phyloP scores from a whole-genome alignment of 352 stramenopile genomes.

The Phytophthora kernoviae region DNA sequence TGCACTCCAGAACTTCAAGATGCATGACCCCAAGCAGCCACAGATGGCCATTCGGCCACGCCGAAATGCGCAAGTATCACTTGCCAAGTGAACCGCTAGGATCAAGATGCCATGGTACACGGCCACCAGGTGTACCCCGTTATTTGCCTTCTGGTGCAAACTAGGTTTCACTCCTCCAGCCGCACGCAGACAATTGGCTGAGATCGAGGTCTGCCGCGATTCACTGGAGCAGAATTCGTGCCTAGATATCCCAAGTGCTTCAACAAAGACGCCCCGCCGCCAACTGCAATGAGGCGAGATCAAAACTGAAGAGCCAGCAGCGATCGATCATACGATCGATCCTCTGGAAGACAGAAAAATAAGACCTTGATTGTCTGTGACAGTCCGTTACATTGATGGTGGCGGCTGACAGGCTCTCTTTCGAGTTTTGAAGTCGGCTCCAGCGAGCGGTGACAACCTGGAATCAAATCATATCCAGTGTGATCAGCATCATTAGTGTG shows the following conservation, averaged over 20 bases:
- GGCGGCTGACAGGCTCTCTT: neutral
- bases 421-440: no score
- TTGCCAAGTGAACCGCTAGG: no score
- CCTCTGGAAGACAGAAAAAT: neutral
- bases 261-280: neutral
- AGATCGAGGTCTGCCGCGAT: neutral
- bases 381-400: neutral
- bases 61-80: no score
- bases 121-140: no score
- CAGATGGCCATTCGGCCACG: no score
- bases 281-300: neutral
- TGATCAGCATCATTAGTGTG: no score
- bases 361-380: neutral
- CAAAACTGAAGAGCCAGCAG: neutral
- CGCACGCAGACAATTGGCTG: neutral
- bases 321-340: neutral
- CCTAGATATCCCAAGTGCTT: neutral
- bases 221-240: neutral
- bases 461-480: neutral
- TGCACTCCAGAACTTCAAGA: no score
- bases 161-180: neutral
- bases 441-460: neutral
- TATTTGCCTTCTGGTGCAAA: no score
- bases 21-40: no score
- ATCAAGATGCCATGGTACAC: no score